A percentile compares a stretch with the other conserved stretches of the same genome.
phyloP scores from a whole-genome alignment of 1,139 yeast genomes.

The Hyphopichia buzzinii region DNA sequence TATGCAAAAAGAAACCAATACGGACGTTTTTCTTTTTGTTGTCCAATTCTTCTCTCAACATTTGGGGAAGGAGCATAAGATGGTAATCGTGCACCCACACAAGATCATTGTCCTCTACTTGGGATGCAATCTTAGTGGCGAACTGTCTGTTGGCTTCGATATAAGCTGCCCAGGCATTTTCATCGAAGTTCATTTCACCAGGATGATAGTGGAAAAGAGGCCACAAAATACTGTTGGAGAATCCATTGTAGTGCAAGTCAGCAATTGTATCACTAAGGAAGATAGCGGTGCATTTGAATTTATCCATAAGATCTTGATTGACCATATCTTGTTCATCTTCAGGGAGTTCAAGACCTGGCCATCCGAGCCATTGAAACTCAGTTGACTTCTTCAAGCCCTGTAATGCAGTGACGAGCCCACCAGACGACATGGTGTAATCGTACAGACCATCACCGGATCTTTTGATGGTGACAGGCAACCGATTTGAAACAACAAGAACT shows the following conservation, averaged over 20 bases:
- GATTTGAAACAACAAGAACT: conserved; percentile 88
- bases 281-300: conserved; percentile 89
- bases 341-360: conserved; percentile 93
- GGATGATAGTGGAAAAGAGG: conserved; percentile 98
- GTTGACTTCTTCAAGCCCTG: conserved; percentile 86
- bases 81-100: conserved; percentile 99
- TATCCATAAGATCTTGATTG: conserved; percentile 63
- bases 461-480: conserved; percentile 90
- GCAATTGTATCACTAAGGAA: conserved; percentile 86
- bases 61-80: conserved; percentile 89
- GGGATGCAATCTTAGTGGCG: conserved; percentile 69
- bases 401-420: conserved; percentile 94
- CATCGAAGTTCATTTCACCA: conserved; percentile 98
- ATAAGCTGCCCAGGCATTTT: conserved; percentile 97
- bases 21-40: conserved; percentile 53
- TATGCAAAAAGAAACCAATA: conserved; percentile 92
- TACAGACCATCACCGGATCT: conserved; percentile 61
- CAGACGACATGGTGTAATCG: conserved; percentile 85
- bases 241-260: conserved; percentile 95
- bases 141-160: conserved; percentile 88
- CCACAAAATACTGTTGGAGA: conserved; percentile 90
- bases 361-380: conserved; percentile 95
- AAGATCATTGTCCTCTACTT: conserved; percentile 79
- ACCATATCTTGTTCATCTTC: conserved; percentile 70
- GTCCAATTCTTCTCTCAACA: conserved; percentile 70